A percentile compares a stretch with the other conserved stretches of the same genome.
Conservation (phyloP, 106 monocot species). For the Agapanthus africanus region DNA sequence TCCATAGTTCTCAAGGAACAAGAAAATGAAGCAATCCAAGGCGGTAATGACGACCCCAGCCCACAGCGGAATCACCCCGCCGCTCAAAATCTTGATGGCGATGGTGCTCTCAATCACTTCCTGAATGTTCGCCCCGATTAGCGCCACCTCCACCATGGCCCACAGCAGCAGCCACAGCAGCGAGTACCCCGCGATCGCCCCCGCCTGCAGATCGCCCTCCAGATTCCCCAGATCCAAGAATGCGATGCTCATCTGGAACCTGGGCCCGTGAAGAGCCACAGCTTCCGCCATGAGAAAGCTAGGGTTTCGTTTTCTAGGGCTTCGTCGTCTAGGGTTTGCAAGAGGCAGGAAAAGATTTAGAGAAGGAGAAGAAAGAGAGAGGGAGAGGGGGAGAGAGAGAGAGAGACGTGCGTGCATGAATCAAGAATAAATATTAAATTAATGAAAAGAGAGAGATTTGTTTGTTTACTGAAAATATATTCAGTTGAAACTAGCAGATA, state of each 20-base stretch:
- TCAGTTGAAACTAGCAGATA: too few species aligned
- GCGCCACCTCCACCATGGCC: constrained; percentile 71
- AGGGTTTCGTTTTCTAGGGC: too few species aligned
- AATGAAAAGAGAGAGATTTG: too few species aligned
- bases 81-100: constrained; percentile 56
- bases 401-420: too few species aligned
- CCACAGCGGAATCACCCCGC: constrained; percentile 53
- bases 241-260: constrained; percentile 81
- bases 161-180: constrained; percentile 63
- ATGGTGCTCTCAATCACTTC: constrained; percentile 81
- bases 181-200: constrained; percentile 64
- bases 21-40: constrained; percentile 73
- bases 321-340: too few species aligned
- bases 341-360: too few species aligned
- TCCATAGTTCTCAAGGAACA: constrained; percentile 89
- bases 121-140: constrained; percentile 74
- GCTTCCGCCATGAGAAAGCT: constrained; percentile 63
- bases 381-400: too few species aligned
- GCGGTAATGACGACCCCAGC: constrained; percentile 66
- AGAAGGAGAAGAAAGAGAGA: too few species aligned
- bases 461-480: too few species aligned
- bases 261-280: constrained; percentile 70
- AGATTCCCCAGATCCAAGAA: constrained; percentile 78
- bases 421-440: too few species aligned
- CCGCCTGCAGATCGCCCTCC: constrained; percentile 71